Evolutionary conservation across 768 basidiomycete species (phyloP).

Genomic region (Pleurotus tuoliensis): DNA sequence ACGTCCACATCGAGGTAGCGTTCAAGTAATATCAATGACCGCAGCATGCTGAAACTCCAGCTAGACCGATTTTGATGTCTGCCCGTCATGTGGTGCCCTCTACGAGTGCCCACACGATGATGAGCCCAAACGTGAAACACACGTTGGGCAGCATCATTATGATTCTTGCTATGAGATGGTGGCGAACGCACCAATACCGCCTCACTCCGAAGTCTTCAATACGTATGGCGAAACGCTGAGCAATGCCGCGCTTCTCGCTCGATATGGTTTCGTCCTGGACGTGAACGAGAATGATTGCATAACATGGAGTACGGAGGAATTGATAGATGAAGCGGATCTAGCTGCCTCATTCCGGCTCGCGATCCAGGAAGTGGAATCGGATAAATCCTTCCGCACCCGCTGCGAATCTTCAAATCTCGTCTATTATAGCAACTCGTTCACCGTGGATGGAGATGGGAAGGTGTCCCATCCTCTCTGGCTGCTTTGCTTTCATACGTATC

Average conservation of each 20-base stretch:
- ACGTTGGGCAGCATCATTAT: constrained; percentile 10
- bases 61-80: constrained; percentile 74
- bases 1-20: constrained; percentile 71
- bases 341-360: constrained; percentile 4
- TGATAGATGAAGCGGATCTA: constrained; percentile 15
- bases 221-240: constrained; percentile 66
- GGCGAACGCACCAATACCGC: constrained; percentile 44
- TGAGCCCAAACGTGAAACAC: background rate
- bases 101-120: constrained; percentile 62
- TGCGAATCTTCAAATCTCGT: background rate
- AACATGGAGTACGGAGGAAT: constrained; percentile 34
- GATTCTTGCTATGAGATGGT: constrained; percentile 66
- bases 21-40: constrained; percentile 9
- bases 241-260: constrained; percentile 62
- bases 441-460: constrained; percentile 47
- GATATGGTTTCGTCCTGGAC: constrained; percentile 75
- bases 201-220: constrained; percentile 65
- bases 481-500: constrained; percentile 19
- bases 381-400: background rate
- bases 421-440: constrained; percentile 19
- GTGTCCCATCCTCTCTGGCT: constrained; percentile 50
- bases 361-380: constrained; percentile 2
- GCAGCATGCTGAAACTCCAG: too few species aligned
- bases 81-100: constrained; percentile 65
- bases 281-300: constrained; percentile 66